A percentile compares a stretch with the other conserved stretches of the same genome.
These are phyloP conservation scores for Amborella trichopoda DNA, from an alignment of 164 flowering plant genomes.

Conservation along the genomic window DNA sequence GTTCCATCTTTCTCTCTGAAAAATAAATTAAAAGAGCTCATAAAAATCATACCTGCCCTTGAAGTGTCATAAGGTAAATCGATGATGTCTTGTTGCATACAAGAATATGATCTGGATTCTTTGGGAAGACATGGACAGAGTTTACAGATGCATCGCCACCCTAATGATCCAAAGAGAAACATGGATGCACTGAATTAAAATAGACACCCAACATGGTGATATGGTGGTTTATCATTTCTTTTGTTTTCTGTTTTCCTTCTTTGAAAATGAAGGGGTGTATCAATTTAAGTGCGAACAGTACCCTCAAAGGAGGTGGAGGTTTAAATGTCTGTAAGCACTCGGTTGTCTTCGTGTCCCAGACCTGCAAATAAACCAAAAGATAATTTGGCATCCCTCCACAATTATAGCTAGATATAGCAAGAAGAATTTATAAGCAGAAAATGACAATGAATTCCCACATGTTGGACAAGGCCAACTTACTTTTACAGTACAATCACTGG, in stretches of 20 bases:
- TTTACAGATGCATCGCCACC: constrained; percentile 99
- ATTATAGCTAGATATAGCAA: no score
- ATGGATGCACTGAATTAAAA: not conserved
- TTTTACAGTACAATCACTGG: constrained; percentile 98
- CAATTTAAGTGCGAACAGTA: no score
- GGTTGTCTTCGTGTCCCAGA: constrained; percentile 87
- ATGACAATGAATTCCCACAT: no score
- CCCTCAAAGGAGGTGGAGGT: constrained; percentile 97
- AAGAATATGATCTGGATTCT: constrained; percentile 75
- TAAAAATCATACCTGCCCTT: constrained; percentile 79
- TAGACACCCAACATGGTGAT: not conserved
- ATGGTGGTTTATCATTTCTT: no score
- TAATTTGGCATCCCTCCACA: no score
- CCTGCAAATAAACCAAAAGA: constrained; percentile 34
- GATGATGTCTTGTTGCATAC: constrained; percentile 98
- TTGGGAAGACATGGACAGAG: constrained; percentile 88
- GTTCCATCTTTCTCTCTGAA: no score
- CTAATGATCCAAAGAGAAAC: constrained; percentile 23
- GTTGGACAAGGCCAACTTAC: constrained; percentile 20
- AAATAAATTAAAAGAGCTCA: no score
- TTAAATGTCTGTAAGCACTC: constrained; percentile 94
- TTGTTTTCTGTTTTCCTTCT: no score
- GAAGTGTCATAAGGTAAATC: constrained; percentile 88
- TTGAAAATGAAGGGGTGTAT: no score
- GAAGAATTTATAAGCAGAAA: not conserved